Percentiles rank a stretch among this genome's conserved stretches.
phyloP scores from a whole-genome alignment of 108 stramenopile species.

The Nitzschia inconspicua region DNA sequence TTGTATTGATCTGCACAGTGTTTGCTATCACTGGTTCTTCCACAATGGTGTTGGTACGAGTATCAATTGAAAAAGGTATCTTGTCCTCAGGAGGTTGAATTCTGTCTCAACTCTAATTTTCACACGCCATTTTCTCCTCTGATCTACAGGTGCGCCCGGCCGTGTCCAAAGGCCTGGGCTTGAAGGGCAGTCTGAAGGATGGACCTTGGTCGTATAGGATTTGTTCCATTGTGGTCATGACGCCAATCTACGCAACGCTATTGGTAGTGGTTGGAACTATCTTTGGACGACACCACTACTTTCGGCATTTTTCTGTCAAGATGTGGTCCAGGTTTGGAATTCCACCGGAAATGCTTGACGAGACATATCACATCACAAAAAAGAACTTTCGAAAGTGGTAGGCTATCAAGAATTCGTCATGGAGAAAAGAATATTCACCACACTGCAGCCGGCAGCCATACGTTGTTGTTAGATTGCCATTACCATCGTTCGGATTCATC shows the following conservation, averaged over 20 bases:
- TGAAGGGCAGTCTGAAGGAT: constrained; percentile 73
- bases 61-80: not conserved
- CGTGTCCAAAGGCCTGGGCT: constrained; percentile 60
- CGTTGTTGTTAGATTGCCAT: too few relatives aligned
- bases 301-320: constrained; percentile 84
- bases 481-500: too few relatives aligned
- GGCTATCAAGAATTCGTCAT: too few relatives aligned
- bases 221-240: constrained; percentile 82
- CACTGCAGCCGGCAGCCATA: too few relatives aligned
- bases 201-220: constrained; percentile 86
- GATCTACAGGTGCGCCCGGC: constrained; percentile 58
- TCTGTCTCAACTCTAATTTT: not conserved
- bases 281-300: constrained; percentile 83
- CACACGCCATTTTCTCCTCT: not conserved
- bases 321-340: constrained; percentile 87
- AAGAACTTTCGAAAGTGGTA: constrained; percentile 84
- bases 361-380: constrained; percentile 52
- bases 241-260: constrained; percentile 75
- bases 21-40: constrained; percentile 85
- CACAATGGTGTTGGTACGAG: constrained; percentile 76
- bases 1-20: constrained; percentile 75
- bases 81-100: not conserved
- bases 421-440: too few relatives aligned
- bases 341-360: constrained; percentile 79
- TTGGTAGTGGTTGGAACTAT: constrained; percentile 74